phyloP scores from a whole-genome alignment of 2,329 filamentous ascomycete genomes.

The Penicillium corylophilum region DNA sequence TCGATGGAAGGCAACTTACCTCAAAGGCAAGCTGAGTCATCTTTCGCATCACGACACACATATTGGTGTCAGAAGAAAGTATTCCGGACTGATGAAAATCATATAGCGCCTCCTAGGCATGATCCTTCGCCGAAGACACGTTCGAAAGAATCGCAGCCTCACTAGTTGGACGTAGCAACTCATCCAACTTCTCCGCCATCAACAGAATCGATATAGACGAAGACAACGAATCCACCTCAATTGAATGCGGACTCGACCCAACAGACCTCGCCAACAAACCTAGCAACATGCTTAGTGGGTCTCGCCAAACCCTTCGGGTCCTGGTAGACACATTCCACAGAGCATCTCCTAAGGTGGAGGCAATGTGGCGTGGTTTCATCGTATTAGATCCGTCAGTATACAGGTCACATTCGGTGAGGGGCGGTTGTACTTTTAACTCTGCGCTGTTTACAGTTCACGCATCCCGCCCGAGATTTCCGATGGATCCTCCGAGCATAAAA shows the following conservation, averaged over 20 bases:
- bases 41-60: slow-evolving; percentile 22
- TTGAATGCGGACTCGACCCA: slow-evolving; percentile 11
- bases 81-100: slow-evolving; percentile 27
- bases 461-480: slow-evolving; percentile 37
- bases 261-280: too few relatives aligned
- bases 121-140: not conserved
- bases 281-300: slow-evolving; percentile 10
- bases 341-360: slow-evolving; percentile 31
- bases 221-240: slow-evolving; percentile 15
- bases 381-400: slow-evolving; percentile 23
- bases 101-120: slow-evolving; percentile 25
- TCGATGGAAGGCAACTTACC: slow-evolving; percentile 15
- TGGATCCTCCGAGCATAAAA: slow-evolving; percentile 34
- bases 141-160: not conserved
- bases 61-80: slow-evolving; percentile 11
- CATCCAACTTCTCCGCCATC: slow-evolving; percentile 24
- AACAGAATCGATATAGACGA: slow-evolving; percentile 22
- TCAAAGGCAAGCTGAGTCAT: slow-evolving; percentile 33
- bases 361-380: slow-evolving; percentile 37
- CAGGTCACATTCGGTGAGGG: not conserved
- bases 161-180: slow-evolving; percentile 16
- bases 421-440: slow-evolving; percentile 33
- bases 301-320: slow-evolving; percentile 1
- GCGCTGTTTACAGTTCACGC: slow-evolving; percentile 35
- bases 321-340: slow-evolving; percentile 31